Evolutionary conservation across 1,139 yeast genomes (phyloP).

Genomic region (Kluyveromyces sp.): DNA sequence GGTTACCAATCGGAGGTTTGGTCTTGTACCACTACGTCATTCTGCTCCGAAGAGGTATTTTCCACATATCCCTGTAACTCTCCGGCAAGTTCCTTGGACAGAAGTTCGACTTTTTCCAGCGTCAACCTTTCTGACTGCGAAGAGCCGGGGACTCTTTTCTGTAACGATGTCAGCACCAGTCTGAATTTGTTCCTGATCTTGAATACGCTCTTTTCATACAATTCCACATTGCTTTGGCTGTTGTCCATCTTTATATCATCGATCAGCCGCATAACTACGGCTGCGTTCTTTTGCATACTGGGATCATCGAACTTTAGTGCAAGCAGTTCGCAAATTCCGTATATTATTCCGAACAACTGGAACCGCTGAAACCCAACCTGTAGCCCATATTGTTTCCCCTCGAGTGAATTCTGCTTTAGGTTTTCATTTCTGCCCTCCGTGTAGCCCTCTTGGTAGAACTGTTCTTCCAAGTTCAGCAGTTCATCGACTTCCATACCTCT

Average conservation of each 20-base stretch:
- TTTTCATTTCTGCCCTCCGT: constrained; percentile 44
- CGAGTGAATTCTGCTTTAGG: constrained; percentile 49
- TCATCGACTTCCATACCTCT: constrained; percentile 23
- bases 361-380: constrained; percentile 75
- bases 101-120: constrained; percentile 23
- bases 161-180: constrained; percentile 34
- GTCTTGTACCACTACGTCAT: constrained; percentile 17
- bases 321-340: constrained; percentile 42
- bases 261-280: constrained; percentile 19
- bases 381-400: constrained; percentile 72
- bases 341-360: constrained; percentile 54
- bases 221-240: constrained; percentile 43
- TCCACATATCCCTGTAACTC: constrained; percentile 27
- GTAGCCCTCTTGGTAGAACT: constrained; percentile 56
- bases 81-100: constrained; percentile 26
- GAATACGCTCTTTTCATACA: constrained; percentile 39
- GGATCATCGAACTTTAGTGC: constrained; percentile 14
- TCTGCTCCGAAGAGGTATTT: constrained; percentile 18
- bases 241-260: constrained; percentile 31
- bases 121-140: constrained; percentile 16
- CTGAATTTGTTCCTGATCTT: constrained; percentile 51
- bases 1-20: constrained; percentile 27
- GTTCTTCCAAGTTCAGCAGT: constrained; percentile 24
- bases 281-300: constrained; percentile 18
- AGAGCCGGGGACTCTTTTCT: constrained; percentile 16